Base-by-base conservation (phyloP, 306 rosid species). In the Carpinus viminea region DNA sequence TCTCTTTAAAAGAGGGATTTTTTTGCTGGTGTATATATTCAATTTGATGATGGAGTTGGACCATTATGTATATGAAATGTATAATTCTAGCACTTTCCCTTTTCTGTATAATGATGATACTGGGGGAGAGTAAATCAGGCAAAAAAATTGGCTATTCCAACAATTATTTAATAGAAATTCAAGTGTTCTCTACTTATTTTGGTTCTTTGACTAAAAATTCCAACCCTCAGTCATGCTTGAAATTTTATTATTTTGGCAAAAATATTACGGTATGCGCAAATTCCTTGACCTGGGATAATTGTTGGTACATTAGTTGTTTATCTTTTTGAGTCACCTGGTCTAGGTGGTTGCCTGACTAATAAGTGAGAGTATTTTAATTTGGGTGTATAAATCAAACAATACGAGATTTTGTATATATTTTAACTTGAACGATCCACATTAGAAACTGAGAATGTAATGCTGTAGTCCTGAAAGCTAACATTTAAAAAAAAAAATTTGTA, bases 401-500 rank as follows among this genome's bases (percentile, higher is more conserved):
- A 64, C 72, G 62, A 11, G 70, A n/a, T 70, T 17, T 34, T 17
- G 34, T 21, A 9, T 74, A 55, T 16, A 74, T 60, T 68, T 71
- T 72, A 55, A 11, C 70, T 60, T 21, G 9, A 66, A 13, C n/a
- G 16, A 51, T 62, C 64, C 71, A 48, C 34, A 43, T 64, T 45
- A 66, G 70, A 77, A 52, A 26, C 69, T 46, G 52, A 52, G 36
- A 4, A 43, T 77, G 26, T 54, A 68, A 57, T 76, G 73, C 24
- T 80, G 71, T 55, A 54, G 68, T 64, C 56, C 46, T 55, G 78
- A 68, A 66, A 79, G 51, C 61, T 54, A n/a, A 82, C 78, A 75
- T 72, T 52, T 47, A n/a, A n/a, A n/a, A n/a, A 77, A 4, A 41
- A 41, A 41, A 41, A 41, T 64, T 57, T 80, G 70, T 82, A 96